Base-by-base conservation (phyloP, 2,329 filamentous ascomycete species). In the Ophiostoma australiae region DNA sequence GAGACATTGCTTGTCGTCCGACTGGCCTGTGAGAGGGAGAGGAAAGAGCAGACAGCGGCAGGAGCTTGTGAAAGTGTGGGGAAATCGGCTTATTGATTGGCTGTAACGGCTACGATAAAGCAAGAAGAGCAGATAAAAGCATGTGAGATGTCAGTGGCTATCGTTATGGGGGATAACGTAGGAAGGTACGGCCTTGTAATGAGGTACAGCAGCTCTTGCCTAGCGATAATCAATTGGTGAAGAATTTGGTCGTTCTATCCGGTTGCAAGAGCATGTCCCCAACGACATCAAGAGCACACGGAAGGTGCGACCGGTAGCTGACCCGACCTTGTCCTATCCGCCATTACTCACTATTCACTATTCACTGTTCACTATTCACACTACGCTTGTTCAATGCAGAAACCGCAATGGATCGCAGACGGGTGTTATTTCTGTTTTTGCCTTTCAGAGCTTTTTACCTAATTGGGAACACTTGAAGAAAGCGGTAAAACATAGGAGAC, bases 61-160 rank as follows among this genome's bases (percentile, higher is more conserved):
- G 41, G 69, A 73, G 76, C 76, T 76, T 75, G 76, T 77, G 76
- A 77, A 77, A 77, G 75, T 76, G 76, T 75, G 76, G 76, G 73
- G 76, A 75, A 76, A 67, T 67, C n/a, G 41, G 27, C 15, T 20
- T 35, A 17, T 66, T 74, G 72, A 74, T 74, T 74, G 73, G 73
- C 41, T 61, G 55, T 61, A n/a, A 58, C 52, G 52, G n/a, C 55
- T 31, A 33, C 27, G 55, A 61, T 61, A n/a, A n/a, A n/a, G n/a
- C n/a, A n/a, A n/a, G n/a, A n/a, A 31, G 5, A 23, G 55, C 39
- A 23, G 23, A n/a, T 37, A 67, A 69, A 70, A 63, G 68, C 72
- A 70, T 73, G 69, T 70, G 72, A 61, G 23, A 61, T 61, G 4
- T 27, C 52, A 55, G n/a, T 55, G 52, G 23, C 23, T 55, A n/a